Evolutionary conservation across 768 basidiomycete species (phyloP).

Genomic region (Mrakia blollopis): DNA sequence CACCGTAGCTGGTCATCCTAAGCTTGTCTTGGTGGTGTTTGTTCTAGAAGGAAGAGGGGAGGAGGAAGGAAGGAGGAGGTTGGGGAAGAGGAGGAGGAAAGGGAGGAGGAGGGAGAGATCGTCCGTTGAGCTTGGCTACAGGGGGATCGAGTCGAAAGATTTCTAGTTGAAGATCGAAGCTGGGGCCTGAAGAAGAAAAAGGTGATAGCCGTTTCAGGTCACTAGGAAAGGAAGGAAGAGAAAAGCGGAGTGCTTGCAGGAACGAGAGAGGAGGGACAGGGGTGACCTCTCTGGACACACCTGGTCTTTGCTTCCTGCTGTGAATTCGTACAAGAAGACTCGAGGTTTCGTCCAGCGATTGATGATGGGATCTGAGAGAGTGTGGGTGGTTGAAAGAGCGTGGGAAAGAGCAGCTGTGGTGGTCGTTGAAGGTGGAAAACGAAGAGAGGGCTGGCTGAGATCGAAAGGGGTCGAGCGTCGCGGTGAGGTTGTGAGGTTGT

Average conservation of each 20-base stretch:
- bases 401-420: not conserved
- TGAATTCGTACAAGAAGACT: not conserved
- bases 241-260: not conserved
- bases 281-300: not conserved
- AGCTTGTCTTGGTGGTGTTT: not conserved
- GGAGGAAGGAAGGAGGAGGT: not conserved
- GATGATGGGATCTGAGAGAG: not conserved
- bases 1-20: not conserved
- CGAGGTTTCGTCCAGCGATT: not conserved
- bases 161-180: not conserved
- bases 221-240: too few species aligned
- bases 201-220: too few species aligned
- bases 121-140: not conserved
- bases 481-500: not conserved
- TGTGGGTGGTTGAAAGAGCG: constrained; percentile 1
- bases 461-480: not conserved
- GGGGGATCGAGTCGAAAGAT: not conserved
- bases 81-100: not conserved
- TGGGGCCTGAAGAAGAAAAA: not conserved
- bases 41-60: not conserved
- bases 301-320: not conserved
- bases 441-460: not conserved
- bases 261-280: not conserved
- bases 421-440: not conserved
- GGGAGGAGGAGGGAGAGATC: not conserved